phyloP scores from a whole-genome alignment of 192 early-diverging fungal species.

The Coemansia biformis region DNA sequence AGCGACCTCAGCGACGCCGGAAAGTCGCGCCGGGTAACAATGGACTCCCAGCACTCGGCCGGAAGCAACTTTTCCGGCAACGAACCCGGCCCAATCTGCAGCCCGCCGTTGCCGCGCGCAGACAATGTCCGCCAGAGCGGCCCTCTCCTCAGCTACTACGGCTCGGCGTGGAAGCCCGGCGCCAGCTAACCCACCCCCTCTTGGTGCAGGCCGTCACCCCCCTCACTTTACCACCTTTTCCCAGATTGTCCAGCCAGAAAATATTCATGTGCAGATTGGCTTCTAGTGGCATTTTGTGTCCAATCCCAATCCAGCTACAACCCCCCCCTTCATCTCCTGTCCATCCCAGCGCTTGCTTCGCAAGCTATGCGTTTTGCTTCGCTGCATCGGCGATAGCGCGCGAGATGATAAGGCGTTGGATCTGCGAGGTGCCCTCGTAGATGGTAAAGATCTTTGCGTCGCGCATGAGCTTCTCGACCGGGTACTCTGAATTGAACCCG shows the following conservation, averaged over 20 bases:
- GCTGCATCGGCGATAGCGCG: slow-evolving; percentile 66
- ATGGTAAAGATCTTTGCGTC: slow-evolving; percentile 95
- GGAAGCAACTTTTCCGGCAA: slow-evolving; percentile 26
- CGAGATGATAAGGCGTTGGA: slow-evolving; percentile 90
- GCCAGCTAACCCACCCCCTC: no score
- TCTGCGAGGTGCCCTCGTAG: slow-evolving; percentile 95
- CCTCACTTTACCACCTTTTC: no score
- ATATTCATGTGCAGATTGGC: no score
- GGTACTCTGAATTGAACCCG: slow-evolving; percentile 82
- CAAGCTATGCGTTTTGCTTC: slow-evolving; percentile 22
- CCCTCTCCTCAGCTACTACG: slow-evolving; percentile 6
- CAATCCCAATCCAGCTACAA: no score
- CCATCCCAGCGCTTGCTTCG: no score
- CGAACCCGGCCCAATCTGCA: slow-evolving; percentile 14
- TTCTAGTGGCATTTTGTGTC: no score
- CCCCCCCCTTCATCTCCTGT: no score
- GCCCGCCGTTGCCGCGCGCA: slow-evolving; percentile 8
- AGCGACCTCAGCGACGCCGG: slow-evolving; percentile 17
- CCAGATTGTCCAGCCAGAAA: no score
- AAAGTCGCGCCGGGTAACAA: slow-evolving; percentile 4
- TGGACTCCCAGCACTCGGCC: background rate
- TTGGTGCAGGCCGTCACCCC: no score
- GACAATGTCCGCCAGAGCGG: slow-evolving; percentile 17
- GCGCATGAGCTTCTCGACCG: slow-evolving; percentile 93
- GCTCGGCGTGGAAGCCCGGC: slow-evolving; percentile 6